A percentile compares a stretch with the other conserved stretches of the same genome.
phyloP scores from a whole-genome alignment of 768 basidiomycete species.

The Brasilioporus rufonigricans region DNA sequence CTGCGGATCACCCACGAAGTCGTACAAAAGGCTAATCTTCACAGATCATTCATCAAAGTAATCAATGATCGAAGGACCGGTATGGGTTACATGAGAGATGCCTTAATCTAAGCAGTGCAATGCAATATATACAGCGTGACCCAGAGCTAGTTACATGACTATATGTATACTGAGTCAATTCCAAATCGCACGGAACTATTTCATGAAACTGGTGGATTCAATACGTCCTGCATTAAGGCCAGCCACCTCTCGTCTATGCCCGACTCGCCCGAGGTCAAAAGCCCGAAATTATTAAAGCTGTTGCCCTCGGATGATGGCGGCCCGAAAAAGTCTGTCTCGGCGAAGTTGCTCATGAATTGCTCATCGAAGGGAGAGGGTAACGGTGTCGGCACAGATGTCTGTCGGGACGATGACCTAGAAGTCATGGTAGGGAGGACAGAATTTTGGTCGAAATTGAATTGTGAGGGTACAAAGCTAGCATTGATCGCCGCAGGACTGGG shows the following conservation, averaged over 20 bases:
- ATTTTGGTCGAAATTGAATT: constrained; percentile 12
- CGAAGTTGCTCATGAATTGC: constrained; percentile 15
- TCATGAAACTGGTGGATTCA: constrained; percentile 37
- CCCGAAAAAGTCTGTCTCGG: constrained; percentile 17
- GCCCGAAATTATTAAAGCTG: constrained; percentile 37
- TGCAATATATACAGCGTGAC: constrained; percentile 1
- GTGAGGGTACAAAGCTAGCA: constrained; percentile 1
- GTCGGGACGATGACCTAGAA: constrained; percentile 6
- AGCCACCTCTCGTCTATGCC: constrained; percentile 67
- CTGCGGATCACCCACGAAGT: constrained; percentile 24
- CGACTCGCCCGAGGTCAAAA: constrained; percentile 57
- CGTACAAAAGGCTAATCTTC: constrained; percentile 24
- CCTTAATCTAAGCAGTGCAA: constrained; percentile 14
- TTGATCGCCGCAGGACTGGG: constrained; percentile 7
- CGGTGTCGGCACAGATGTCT: constrained; percentile 5
- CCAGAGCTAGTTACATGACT: background rate
- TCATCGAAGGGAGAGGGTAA: constrained; percentile 13
- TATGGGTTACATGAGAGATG: constrained; percentile 21
- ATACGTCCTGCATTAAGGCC: constrained; percentile 59
- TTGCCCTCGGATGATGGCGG: background rate
- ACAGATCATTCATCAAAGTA: constrained; percentile 21
- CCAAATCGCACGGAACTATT: background rate
- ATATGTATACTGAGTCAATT: background rate
- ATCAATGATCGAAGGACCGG: constrained; percentile 22
- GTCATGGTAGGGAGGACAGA: constrained; percentile 4